A percentile compares a stretch with the other conserved stretches of the same genome.
Conservation (phyloP, 768 basidiomycete genomes). For the Hypsizygus marmoreus region DNA sequence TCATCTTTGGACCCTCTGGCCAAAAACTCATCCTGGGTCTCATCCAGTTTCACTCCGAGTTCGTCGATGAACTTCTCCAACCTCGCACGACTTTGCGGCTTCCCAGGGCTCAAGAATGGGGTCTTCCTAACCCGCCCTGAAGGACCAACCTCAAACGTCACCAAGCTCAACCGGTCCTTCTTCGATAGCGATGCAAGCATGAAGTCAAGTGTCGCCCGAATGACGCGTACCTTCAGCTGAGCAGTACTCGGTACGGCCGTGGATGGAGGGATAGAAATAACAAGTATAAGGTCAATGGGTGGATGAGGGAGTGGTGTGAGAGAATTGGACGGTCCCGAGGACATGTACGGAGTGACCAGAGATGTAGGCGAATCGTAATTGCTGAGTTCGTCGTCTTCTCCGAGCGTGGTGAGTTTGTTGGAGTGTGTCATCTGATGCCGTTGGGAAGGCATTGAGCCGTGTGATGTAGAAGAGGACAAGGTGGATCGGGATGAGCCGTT, state of each 20-base stretch:
- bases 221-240: slow-evolving; percentile 84
- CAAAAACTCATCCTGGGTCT: slow-evolving; percentile 52
- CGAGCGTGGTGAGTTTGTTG: slow-evolving; percentile 65
- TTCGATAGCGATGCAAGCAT: slow-evolving; percentile 72
- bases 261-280: slow-evolving; percentile 83
- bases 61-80: slow-evolving; percentile 81
- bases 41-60: slow-evolving; percentile 48
- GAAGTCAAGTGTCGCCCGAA: slow-evolving; percentile 88
- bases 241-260: slow-evolving; percentile 74
- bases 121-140: slow-evolving; percentile 87
- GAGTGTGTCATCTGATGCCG: slow-evolving; percentile 34
- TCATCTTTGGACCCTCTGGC: slow-evolving; percentile 83
- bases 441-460: slow-evolving; percentile 52
- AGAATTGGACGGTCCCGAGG: slow-evolving; percentile 76
- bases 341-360: slow-evolving; percentile 70
- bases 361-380: slow-evolving; percentile 59
- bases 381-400: slow-evolving; percentile 69
- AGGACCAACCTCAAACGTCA: slow-evolving; percentile 89
- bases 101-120: slow-evolving; percentile 82
- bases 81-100: slow-evolving; percentile 65
- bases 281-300: slow-evolving; percentile 88
- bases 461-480: slow-evolving; percentile 73
- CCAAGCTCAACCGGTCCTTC: slow-evolving; percentile 83
- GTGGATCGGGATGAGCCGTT: slow-evolving; percentile 69
- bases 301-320: slow-evolving; percentile 84